A percentile compares a stretch with the other conserved stretches of the same genome.
Evolutionary conservation across 495 filamentous ascomycete species (phyloP).

Genomic region (Neurospora discreta): DNA sequence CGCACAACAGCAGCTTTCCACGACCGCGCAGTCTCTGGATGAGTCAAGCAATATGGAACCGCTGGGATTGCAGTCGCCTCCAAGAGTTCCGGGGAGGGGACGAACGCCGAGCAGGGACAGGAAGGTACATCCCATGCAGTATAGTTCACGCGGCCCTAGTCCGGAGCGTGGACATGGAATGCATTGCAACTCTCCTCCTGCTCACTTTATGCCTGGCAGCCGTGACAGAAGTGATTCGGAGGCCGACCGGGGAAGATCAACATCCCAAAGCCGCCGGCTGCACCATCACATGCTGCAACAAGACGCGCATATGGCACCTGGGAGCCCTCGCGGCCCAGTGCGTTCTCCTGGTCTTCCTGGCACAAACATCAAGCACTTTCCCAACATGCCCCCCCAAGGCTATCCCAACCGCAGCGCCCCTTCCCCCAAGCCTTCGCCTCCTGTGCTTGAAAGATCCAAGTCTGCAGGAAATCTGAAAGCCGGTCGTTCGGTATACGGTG

Average conservation of each 20-base stretch:
- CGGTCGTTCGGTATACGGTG: conserved; percentile 19
- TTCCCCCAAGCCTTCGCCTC: conserved; percentile 15
- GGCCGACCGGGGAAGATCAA: conserved; percentile 38
- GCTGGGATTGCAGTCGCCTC: conserved; percentile 15
- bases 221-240: conserved; percentile 55
- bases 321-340: conserved; percentile 20
- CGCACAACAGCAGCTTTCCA: conserved; percentile 19
- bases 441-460: conserved; percentile 14
- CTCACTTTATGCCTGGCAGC: conserved; percentile 24
- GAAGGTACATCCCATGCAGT: conserved; percentile 31
- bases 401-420: conserved; percentile 25
- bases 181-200: conserved; percentile 14
- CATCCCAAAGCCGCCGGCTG: conserved; percentile 32
- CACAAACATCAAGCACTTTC: conserved; percentile 32
- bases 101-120: conserved; percentile 35
- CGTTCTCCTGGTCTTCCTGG: conserved; percentile 35
- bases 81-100: conserved; percentile 21
- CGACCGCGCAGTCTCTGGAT: conserved; percentile 10
- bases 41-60: conserved; percentile 10
- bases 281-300: conserved; percentile 36
- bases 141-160: conserved; percentile 28
- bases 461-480: conserved; percentile 23
- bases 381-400: conserved; percentile 38
- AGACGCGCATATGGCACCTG: conserved; percentile 25
- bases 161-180: conserved; percentile 20